Conservation (phyloP, 352 stramenopile species). For the Peronospora tabacina region DNA sequence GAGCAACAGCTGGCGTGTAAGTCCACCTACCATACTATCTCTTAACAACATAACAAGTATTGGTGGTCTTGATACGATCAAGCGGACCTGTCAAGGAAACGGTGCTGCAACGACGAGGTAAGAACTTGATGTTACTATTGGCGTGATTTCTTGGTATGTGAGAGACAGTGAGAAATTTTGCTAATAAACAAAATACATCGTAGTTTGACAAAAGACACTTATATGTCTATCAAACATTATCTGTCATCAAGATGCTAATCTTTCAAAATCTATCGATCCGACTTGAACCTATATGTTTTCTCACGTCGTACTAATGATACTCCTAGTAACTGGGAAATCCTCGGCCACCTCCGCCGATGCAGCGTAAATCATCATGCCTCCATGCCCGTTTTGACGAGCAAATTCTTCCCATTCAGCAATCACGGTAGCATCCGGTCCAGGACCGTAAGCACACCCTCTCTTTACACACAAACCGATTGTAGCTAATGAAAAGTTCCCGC, state of each 20-base stretch:
- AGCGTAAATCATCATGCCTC: slow-evolving; percentile 73
- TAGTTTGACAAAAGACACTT: too few relatives aligned
- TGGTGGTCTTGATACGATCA: too few relatives aligned
- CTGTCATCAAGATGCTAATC: background rate
- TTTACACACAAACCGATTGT: slow-evolving; percentile 53
- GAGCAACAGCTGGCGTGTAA: too few relatives aligned
- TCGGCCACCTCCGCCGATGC: slow-evolving; percentile 47
- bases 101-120: too few relatives aligned
- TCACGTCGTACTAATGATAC: slow-evolving; percentile 27
- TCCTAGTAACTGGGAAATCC: slow-evolving; percentile 44
- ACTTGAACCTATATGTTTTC: background rate
- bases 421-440: slow-evolving; percentile 46
- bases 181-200: too few relatives aligned
- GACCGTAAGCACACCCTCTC: slow-evolving; percentile 52
- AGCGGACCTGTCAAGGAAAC: too few relatives aligned
- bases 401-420: slow-evolving; percentile 46
- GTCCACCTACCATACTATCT: too few relatives aligned
- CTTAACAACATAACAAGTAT: too few relatives aligned
- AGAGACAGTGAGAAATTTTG: too few relatives aligned
- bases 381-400: slow-evolving; percentile 25
- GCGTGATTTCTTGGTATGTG: too few relatives aligned
- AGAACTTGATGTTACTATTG: too few relatives aligned
- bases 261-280: background rate
- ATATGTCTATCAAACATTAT: too few relatives aligned
- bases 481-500: slow-evolving; percentile 38